Conservation (phyloP, 192 early-diverging fungal species). For the Linnemannia elongata region DNA sequence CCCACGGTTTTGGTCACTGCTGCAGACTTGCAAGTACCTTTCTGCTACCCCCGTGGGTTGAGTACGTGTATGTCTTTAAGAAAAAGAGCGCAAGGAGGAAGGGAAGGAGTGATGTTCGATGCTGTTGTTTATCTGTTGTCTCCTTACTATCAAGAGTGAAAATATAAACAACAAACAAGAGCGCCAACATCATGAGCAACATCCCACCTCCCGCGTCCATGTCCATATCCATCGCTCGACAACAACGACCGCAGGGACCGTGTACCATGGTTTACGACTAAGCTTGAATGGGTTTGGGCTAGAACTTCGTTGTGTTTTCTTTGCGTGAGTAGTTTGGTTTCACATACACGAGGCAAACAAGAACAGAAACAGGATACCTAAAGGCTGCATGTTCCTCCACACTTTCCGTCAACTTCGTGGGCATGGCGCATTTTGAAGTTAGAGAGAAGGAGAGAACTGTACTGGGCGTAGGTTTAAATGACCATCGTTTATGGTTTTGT, state of each 20-base stretch:
- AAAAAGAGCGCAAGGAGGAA: neutral
- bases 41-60: no score
- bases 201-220: neutral
- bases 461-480: neutral
- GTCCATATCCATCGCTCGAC: neutral
- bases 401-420: neutral
- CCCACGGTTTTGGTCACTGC: neutral
- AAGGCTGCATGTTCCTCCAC: neutral
- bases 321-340: neutral
- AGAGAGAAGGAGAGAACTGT: neutral
- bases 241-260: neutral
- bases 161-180: neutral
- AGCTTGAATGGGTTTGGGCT: neutral
- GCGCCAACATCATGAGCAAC: neutral
- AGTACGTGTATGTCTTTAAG: no score
- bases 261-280: neutral
- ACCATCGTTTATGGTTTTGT: neutral
- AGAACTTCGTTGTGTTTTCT: neutral
- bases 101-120: neutral
- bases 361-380: neutral
- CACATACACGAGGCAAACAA: neutral
- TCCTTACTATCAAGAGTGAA: neutral
- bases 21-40: neutral
- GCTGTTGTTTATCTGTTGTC: no score
- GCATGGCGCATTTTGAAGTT: neutral